phyloP scores from a whole-genome alignment of 2,329 filamentous ascomycete genomes.

The Neophaeococcomyces aloes region DNA sequence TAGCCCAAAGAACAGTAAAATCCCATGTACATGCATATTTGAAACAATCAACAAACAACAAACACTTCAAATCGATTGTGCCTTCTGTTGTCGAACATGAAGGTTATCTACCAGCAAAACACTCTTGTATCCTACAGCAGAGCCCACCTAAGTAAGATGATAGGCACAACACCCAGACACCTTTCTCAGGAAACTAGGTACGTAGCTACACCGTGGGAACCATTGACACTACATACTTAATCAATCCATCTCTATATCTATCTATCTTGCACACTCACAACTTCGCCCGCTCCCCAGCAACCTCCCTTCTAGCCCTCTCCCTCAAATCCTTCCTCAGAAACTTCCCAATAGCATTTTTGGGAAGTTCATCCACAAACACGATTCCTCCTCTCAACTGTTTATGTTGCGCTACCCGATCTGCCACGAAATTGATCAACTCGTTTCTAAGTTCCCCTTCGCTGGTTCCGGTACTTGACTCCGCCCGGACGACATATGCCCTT shows the following conservation, averaged over 20 bases:
- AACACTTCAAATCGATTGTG: no score
- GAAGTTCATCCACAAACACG: constrained; percentile 18
- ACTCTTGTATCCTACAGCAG: no score
- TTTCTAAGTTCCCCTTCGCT: constrained; percentile 1
- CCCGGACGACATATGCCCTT: constrained; percentile 31
- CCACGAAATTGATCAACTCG: constrained; percentile 19
- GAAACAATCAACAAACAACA: no score
- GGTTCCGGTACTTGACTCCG: neutral
- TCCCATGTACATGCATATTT: no score
- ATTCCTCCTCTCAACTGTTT: constrained; percentile 21
- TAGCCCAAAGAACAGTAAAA: no score
- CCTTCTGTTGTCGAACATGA: no score
- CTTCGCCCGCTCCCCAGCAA: constrained; percentile 7
- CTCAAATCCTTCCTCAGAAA: constrained; percentile 19
- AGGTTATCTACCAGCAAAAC: no score
- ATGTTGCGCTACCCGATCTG: constrained; percentile 14
- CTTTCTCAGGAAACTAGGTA: no score
- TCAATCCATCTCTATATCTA: neutral
- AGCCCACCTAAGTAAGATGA: no score
- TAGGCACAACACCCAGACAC: no score
- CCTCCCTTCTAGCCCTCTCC: constrained; percentile 18
- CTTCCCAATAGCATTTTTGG: constrained; percentile 21
- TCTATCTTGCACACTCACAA: neutral
- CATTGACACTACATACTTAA: no score
- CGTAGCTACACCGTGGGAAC: no score